These are phyloP conservation scores for Allomyces arbusculus DNA, from an alignment of 192 early-diverging fungal genomes.

Conservation along the genomic window DNA sequence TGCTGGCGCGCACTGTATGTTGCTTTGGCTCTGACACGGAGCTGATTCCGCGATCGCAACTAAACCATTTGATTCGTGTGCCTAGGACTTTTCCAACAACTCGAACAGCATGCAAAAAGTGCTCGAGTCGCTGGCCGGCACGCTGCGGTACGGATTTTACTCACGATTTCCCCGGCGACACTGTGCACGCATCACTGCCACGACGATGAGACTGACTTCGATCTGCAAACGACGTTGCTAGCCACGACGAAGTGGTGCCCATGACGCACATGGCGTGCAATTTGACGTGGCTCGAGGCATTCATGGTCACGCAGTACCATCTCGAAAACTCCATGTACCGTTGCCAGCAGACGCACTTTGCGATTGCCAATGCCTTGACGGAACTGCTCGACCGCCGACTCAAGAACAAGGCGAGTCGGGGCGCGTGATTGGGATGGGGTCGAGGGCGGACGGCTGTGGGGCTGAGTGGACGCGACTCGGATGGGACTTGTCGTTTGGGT, in stretches of 20 bases:
- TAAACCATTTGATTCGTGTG: background rate
- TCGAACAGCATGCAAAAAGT: conserved; percentile 6
- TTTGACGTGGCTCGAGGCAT: conserved; percentile 26
- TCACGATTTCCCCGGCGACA: background rate
- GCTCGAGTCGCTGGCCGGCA: conserved; percentile 5
- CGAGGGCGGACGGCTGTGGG: no score
- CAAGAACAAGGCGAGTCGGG: background rate
- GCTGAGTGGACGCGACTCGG: no score
- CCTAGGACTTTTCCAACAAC: background rate
- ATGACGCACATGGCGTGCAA: conserved; percentile 15
- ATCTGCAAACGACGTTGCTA: background rate
- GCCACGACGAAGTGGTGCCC: conserved; percentile 22
- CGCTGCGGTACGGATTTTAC: background rate
- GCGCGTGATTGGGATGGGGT: background rate
- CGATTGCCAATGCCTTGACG: conserved; percentile 18
- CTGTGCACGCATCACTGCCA: no score
- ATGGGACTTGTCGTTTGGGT: no score
- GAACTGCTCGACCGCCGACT: conserved; percentile 10
- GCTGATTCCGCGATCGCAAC: background rate
- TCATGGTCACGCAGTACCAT: conserved; percentile 22
- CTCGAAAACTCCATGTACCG: conserved; percentile 28
- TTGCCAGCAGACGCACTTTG: conserved; percentile 23
- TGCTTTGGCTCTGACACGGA: no score
- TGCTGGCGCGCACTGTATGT: conserved; percentile 14
- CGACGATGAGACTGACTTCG: no score